A percentile compares a stretch with the other conserved stretches of the same genome.
Conservation (phyloP, 1,284 basidiomycete genomes). For the Anthracocystis panici-leucophaei region DNA sequence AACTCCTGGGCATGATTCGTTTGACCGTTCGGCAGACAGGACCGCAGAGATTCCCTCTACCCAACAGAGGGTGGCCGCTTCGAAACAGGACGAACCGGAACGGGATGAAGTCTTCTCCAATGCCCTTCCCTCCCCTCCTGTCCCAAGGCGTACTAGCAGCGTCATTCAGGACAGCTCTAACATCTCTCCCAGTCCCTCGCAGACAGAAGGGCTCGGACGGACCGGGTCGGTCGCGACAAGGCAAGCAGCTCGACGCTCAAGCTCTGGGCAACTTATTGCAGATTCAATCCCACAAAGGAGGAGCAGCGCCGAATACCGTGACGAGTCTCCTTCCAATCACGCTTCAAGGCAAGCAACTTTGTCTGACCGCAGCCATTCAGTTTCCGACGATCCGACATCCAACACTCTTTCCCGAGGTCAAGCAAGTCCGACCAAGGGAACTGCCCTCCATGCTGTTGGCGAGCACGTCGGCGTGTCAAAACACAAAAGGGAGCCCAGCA, state of each 20-base stretch:
- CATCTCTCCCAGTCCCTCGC: constrained; percentile 31
- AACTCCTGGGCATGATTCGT: constrained; percentile 18
- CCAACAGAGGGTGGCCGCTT: background rate
- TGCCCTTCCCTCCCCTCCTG: constrained; percentile 39
- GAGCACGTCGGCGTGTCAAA: constrained; percentile 6
- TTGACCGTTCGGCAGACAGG: constrained; percentile 23
- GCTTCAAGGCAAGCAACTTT: constrained; percentile 6
- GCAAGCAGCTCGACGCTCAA: constrained; percentile 17
- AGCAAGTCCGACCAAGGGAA: constrained; percentile 18
- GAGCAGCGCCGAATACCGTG: constrained; percentile 31
- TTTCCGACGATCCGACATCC: background rate
- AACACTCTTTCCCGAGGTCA: background rate
- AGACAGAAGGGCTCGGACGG: constrained; percentile 9
- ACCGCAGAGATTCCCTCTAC: constrained; percentile 17
- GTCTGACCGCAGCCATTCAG: background rate
- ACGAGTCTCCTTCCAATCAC: constrained; percentile 6
- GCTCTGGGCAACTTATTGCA: constrained; percentile 15
- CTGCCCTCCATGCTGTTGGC: constrained; percentile 11
- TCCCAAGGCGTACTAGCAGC: constrained; percentile 42
- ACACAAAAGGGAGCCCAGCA: background rate
- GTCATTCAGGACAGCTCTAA: constrained; percentile 29
- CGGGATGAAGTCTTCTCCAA: constrained; percentile 23
- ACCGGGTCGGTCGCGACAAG: background rate
- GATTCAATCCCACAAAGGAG: constrained; percentile 23
- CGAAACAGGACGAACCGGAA: background rate